These are phyloP conservation scores for Rhynchosporium graminicola DNA, from an alignment of 2,329 filamentous ascomycete species.

Conservation along the genomic window DNA sequence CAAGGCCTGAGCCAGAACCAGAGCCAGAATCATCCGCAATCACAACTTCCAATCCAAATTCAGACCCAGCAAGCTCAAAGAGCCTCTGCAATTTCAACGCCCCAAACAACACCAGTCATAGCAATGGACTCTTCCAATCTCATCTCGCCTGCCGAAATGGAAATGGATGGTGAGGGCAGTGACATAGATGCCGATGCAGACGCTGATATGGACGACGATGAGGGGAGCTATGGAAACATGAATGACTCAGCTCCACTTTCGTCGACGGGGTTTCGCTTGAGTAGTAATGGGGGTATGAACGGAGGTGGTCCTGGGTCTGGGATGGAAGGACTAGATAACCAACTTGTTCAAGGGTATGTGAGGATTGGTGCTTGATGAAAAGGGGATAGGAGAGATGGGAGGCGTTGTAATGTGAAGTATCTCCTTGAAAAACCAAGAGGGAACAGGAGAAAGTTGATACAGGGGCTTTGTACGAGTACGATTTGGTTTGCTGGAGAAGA, in stretches of 20 bases:
- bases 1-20: background rate
- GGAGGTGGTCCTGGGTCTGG: constrained; percentile 10
- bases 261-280: constrained; percentile 26
- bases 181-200: constrained; percentile 38
- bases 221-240: constrained; percentile 53
- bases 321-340: constrained; percentile 33
- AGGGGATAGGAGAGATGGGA: background rate
- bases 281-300: constrained; percentile 30
- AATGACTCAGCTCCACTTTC: constrained; percentile 21
- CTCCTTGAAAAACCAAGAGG: too few relatives aligned
- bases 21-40: background rate
- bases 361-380: constrained; percentile 32
- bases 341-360: constrained; percentile 33
- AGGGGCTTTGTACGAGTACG: background rate
- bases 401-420: too few relatives aligned
- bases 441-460: too few relatives aligned
- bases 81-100: background rate
- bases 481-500: background rate
- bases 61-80: background rate
- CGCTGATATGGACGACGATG: constrained; percentile 54
- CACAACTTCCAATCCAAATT: background rate
- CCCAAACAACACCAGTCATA: constrained; percentile 10
- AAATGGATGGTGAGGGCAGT: constrained; percentile 27
- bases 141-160: constrained; percentile 4
- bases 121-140: constrained; percentile 12